Base-by-base conservation (phyloP, 2,329 filamentous ascomycete genomes). In the Diplodia seriata region DNA sequence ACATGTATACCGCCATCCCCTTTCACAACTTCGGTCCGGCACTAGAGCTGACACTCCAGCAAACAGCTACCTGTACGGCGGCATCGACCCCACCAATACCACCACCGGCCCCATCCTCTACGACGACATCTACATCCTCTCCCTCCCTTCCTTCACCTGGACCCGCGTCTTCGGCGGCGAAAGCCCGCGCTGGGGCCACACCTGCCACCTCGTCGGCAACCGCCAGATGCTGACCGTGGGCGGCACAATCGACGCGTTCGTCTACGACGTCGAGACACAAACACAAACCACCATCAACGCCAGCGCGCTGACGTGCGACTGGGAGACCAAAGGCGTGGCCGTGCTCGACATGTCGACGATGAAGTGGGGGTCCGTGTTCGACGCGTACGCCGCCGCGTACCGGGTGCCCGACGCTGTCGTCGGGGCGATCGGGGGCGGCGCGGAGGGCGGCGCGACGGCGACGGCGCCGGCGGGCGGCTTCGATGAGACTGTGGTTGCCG, bases 91-190 rank as follows among this genome's bases (percentile, higher is more conserved):
- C 8, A 79, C 73, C 18, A 70, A 75, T 14, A 68, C 74, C 8
- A 26, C 26, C 26, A 70, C 71, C 23, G 70, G 69, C 14, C 68
- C 74, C 8, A 70, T 71, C 23, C 70, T 69, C 20, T 77, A 74
- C 29, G 83, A 85, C 66, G 82, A 84, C 50, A 73, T 83, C 9
- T 82, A 80, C 63, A 76, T 83, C 8, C 75, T 85, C 1, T 81
- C 80, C 0, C 57, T 85, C 2, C 82, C 82, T 0, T 81, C 82
- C 0, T 85, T 84, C 69, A 78, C 70, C 4, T 84, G 83, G 82
- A 77, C 77, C 8, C 76, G 78, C 51, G 71, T 81, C 12, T 81
- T 76, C 68, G 26, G 26, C 50, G 80, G 79, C 2, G 68, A 72
- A 1, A 73, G 71, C 8, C 77, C 81, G 40, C 76, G 81, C 1